Percentiles rank a stretch among this genome's conserved stretches.
phyloP scores from a whole-genome alignment of 1,139 yeast species.

The Arxiozyma telluris region DNA sequence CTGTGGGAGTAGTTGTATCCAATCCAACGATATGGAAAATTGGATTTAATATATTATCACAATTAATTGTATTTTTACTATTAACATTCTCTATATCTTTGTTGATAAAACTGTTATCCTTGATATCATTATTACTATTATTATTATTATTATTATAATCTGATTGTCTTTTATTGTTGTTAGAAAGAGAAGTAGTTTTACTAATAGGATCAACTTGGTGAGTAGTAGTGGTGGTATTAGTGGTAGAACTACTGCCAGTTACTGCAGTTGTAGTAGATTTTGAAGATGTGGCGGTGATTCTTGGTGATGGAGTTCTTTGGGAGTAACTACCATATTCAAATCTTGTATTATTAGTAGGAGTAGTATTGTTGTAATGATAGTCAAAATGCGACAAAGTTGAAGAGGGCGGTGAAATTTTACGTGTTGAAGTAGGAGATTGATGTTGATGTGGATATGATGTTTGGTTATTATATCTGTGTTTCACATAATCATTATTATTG shows the following conservation, averaged over 20 bases:
- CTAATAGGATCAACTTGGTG: neutral
- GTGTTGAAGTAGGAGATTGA: neutral
- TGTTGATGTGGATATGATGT: neutral
- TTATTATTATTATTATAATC: neutral
- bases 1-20: neutral
- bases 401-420: neutral
- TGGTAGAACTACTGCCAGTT: neutral
- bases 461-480: neutral
- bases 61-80: neutral
- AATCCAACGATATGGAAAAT: neutral
- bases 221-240: neutral
- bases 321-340: neutral
- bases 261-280: neutral
- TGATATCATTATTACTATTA: neutral
- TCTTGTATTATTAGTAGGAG: neutral
- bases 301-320: neutral
- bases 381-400: neutral
- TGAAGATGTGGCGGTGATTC: neutral
- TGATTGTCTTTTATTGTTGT: neutral
- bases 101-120: neutral
- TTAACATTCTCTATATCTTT: neutral
- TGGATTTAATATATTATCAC: neutral
- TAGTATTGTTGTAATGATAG: too few species aligned
- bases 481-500: neutral
- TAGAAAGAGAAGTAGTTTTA: neutral